phyloP scores from a whole-genome alignment of 2,329 filamentous ascomycete species.

The Colletotrichum sp. region DNA sequence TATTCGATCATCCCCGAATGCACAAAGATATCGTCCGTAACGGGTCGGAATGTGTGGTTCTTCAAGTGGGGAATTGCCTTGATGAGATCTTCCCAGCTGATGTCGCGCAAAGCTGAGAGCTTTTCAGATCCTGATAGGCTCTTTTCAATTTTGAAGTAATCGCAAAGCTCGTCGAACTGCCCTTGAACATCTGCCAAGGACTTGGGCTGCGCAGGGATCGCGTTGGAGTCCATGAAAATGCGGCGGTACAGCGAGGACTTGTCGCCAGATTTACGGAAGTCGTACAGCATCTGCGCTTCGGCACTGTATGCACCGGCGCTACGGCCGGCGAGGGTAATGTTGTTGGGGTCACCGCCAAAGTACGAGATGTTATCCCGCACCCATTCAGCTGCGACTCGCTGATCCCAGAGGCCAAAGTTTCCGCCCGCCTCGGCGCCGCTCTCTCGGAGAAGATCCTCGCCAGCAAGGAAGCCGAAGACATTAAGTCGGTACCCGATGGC shows the following conservation, averaged over 20 bases:
- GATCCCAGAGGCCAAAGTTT: slow-evolving; percentile 52
- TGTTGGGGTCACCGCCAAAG: slow-evolving; percentile 49
- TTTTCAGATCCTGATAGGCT: slow-evolving; percentile 29
- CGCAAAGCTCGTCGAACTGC: slow-evolving; percentile 48
- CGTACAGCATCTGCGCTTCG: slow-evolving; percentile 43
- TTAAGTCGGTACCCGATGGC: slow-evolving; percentile 53
- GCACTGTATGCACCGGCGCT: slow-evolving; percentile 49
- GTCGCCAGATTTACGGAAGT: slow-evolving; percentile 28
- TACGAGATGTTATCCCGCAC: slow-evolving; percentile 46
- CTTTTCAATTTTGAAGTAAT: slow-evolving; percentile 32
- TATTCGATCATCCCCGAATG: slow-evolving; percentile 41
- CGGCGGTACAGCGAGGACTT: slow-evolving; percentile 33
- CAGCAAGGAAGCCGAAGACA: slow-evolving; percentile 53
- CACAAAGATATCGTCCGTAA: slow-evolving; percentile 47
- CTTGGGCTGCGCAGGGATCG: slow-evolving; percentile 48
- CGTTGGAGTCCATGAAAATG: slow-evolving; percentile 49
- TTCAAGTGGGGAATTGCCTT: slow-evolving; percentile 39
- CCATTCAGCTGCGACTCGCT: slow-evolving; percentile 56
- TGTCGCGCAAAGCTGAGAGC: slow-evolving; percentile 33
- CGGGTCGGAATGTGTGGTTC: slow-evolving; percentile 49
- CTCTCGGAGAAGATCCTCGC: slow-evolving; percentile 36
- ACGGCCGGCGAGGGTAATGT: slow-evolving; percentile 47
- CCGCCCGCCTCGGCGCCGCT: slow-evolving; percentile 17
- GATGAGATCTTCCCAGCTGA: slow-evolving; percentile 35
- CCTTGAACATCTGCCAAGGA: slow-evolving; percentile 36